Evolutionary conservation across 805 yeast species (phyloP).

Genomic region (Ogataea dorogensis): DNA sequence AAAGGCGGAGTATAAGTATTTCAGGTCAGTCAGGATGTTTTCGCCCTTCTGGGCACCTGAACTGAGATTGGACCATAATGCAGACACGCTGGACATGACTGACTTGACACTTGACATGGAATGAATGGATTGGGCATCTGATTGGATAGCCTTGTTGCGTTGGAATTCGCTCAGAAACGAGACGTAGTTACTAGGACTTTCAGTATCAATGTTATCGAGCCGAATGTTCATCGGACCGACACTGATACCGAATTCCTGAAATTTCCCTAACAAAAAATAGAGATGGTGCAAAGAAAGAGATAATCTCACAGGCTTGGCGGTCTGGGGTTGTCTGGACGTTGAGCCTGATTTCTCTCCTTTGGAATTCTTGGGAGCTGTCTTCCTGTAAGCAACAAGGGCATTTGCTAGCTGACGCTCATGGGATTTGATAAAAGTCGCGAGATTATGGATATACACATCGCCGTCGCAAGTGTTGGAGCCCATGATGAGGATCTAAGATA

Average conservation of each 20-base stretch:
- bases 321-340: slow-evolving; percentile 16
- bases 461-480: slow-evolving; percentile 46
- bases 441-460: slow-evolving; percentile 53
- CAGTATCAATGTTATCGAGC: slow-evolving; percentile 54
- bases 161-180: slow-evolving; percentile 59
- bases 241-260: slow-evolving; percentile 45
- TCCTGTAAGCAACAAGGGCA: slow-evolving; percentile 54
- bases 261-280: slow-evolving; percentile 57
- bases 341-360: slow-evolving; percentile 8
- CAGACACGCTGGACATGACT: slow-evolving; percentile 45
- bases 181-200: slow-evolving; percentile 48
- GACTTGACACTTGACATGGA: slow-evolving; percentile 60
- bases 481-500: slow-evolving; percentile 12
- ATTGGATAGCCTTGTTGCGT: slow-evolving; percentile 33
- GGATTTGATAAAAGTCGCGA: slow-evolving; percentile 51
- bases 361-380: slow-evolving; percentile 26
- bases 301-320: slow-evolving; percentile 51
- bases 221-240: slow-evolving; percentile 65
- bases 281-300: slow-evolving; percentile 62
- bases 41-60: slow-evolving; percentile 43
- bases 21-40: slow-evolving; percentile 42
- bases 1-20: slow-evolving; percentile 59
- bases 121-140: slow-evolving; percentile 48
- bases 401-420: slow-evolving; percentile 61
- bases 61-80: slow-evolving; percentile 38